These are phyloP conservation scores for Saccharomycopsis vini DNA, from an alignment of 805 yeast species.

Conservation along the genomic window DNA sequence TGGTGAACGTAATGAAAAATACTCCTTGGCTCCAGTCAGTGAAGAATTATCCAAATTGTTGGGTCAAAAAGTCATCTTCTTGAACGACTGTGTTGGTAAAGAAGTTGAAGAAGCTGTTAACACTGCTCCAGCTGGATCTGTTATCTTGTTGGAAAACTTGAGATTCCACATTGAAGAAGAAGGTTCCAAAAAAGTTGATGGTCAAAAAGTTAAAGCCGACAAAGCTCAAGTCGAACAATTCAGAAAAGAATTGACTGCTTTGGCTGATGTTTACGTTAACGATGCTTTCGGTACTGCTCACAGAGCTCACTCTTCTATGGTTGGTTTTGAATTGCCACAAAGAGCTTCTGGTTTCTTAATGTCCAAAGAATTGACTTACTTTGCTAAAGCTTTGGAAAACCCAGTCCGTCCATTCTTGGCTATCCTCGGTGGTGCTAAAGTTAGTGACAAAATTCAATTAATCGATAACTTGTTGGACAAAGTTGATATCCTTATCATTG, in stretches of 20 bases:
- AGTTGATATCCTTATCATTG: constrained; percentile 88
- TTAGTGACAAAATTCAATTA: constrained; percentile 96
- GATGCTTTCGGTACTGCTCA: constrained; percentile 99
- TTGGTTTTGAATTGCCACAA: constrained; percentile 90
- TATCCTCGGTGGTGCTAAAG: constrained; percentile 99
- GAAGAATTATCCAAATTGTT: constrained; percentile 76
- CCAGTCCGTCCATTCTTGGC: constrained; percentile 98
- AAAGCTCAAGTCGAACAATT: constrained; percentile 74
- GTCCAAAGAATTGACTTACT: constrained; percentile 94
- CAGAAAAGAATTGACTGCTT: constrained; percentile 81
- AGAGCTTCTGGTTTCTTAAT: constrained; percentile 98
- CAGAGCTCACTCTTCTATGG: constrained; percentile 99
- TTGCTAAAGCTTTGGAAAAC: constrained; percentile 96
- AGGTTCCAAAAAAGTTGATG: constrained; percentile 86
- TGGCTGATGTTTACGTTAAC: constrained; percentile 95
- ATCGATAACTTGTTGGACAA: constrained; percentile 95
- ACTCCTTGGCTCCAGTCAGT: constrained; percentile 89
- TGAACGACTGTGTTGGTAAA: constrained; percentile 85
- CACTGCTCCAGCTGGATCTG: constrained; percentile 66
- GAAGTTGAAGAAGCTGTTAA: constrained; percentile 78
- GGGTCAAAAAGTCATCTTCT: constrained; percentile 61
- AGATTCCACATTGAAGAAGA: constrained; percentile 98
- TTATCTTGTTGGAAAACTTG: constrained; percentile 90
- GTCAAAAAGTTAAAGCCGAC: constrained; percentile 89
- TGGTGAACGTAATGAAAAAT: constrained; percentile 80